Percentiles rank a stretch among this genome's conserved stretches.
phyloP scores from a whole-genome alignment of 495 filamentous ascomycete genomes.

The Aspergillus asperescens region DNA sequence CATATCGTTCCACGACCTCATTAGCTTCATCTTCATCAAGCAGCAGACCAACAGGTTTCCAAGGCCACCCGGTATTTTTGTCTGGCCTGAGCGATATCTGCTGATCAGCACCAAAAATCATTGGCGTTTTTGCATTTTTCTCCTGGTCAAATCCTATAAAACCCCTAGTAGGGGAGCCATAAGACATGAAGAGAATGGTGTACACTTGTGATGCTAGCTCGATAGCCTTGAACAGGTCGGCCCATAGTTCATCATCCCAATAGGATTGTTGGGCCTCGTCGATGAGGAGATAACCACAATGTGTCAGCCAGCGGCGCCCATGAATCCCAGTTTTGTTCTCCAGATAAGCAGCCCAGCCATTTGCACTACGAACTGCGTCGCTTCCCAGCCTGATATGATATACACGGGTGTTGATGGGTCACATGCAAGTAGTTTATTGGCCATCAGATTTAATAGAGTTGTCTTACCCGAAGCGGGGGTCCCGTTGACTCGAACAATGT shows the following conservation, averaged over 20 bases:
- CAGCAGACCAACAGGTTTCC: slow-evolving; percentile 16
- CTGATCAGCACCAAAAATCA: slow-evolving; percentile 9
- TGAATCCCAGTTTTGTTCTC: slow-evolving; percentile 11
- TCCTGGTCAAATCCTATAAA: slow-evolving; percentile 3
- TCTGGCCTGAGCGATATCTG: slow-evolving; percentile 16
- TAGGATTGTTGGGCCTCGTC: slow-evolving; percentile 17
- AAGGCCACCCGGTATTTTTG: not conserved
- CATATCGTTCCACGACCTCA: slow-evolving; percentile 13
- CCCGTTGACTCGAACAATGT: slow-evolving; percentile 14
- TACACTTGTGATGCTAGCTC: not conserved
- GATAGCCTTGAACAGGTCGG: slow-evolving; percentile 16
- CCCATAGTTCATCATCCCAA: slow-evolving; percentile 13
- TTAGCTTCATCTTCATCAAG: slow-evolving; percentile 14
- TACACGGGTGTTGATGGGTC: slow-evolving; percentile 8
- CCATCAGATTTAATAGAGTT: slow-evolving; percentile 11
- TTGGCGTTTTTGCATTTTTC: slow-evolving; percentile 7
- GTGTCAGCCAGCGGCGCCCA: slow-evolving; percentile 8
- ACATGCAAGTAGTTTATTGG: slow-evolving; percentile 11
- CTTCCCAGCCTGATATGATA: slow-evolving; percentile 8
- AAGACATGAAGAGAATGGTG: slow-evolving; percentile 18
- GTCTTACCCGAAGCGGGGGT: slow-evolving; percentile 18
- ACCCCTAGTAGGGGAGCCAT: slow-evolving; percentile 14
- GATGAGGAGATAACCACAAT: slow-evolving; percentile 13
- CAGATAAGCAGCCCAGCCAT: slow-evolving; percentile 9
- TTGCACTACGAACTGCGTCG: not conserved